phyloP scores from a whole-genome alignment of 352 stramenopile genomes.

The Globisporangium parvum region DNA sequence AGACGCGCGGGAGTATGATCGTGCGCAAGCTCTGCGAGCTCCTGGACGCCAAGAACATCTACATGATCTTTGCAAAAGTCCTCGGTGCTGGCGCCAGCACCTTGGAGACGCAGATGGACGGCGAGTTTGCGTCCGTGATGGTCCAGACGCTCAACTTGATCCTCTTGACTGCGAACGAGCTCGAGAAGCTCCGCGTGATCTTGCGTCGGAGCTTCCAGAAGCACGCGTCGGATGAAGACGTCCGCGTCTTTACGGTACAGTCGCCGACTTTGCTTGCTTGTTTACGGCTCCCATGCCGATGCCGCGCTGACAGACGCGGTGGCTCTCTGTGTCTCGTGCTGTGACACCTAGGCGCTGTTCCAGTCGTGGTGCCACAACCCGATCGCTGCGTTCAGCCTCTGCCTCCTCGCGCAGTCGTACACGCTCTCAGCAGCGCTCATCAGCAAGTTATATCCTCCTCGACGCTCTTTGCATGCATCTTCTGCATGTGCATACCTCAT shows the following conservation, averaged over 20 bases:
- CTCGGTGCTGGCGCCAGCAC: slow-evolving; percentile 65
- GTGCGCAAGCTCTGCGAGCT: slow-evolving; percentile 97
- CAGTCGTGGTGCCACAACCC: slow-evolving; percentile 98
- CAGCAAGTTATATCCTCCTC: slow-evolving; percentile 89
- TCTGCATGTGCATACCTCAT: background rate
- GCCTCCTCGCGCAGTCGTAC: slow-evolving; percentile 97
- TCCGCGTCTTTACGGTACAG: slow-evolving; percentile 72
- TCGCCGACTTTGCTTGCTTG: background rate
- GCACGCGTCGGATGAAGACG: slow-evolving; percentile 60
- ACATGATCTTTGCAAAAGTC: slow-evolving; percentile 96
- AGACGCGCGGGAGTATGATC: slow-evolving; percentile 97
- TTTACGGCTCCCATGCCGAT: background rate
- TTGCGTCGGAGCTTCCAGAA: slow-evolving; percentile 74
- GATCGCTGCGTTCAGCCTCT: slow-evolving; percentile 95
- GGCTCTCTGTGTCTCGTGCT: background rate
- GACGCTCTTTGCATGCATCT: background rate
- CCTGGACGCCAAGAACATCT: slow-evolving; percentile 97
- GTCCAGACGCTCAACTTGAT: slow-evolving; percentile 99
- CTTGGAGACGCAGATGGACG: slow-evolving; percentile 50
- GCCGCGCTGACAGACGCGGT: background rate
- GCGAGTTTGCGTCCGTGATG: slow-evolving; percentile 98
- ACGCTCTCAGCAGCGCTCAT: slow-evolving; percentile 95
- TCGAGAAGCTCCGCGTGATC: slow-evolving; percentile 84
- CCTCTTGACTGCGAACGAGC: slow-evolving; percentile 96
- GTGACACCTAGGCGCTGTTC: slow-evolving; percentile 52